Percentiles rank a stretch among this genome's conserved stretches.
These are phyloP conservation scores for Candida freyschussii DNA, from an alignment of 1,139 yeast genomes.

Conservation along the genomic window DNA sequence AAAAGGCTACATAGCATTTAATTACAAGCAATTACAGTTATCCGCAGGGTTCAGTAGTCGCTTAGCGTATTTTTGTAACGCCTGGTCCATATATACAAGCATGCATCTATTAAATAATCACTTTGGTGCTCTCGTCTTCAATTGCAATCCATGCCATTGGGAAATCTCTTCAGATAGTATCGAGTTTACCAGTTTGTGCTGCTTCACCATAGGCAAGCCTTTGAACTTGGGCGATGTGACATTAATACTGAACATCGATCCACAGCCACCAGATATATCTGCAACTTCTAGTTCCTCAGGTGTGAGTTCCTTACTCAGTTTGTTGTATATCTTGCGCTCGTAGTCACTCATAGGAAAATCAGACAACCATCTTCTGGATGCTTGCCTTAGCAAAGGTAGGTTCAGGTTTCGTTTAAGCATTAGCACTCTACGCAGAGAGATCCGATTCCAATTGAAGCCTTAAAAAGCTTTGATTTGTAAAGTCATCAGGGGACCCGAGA, in stretches of 20 bases:
- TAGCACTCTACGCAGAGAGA: too few relatives aligned
- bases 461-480: too few relatives aligned
- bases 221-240: constrained; percentile 71
- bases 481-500: too few relatives aligned
- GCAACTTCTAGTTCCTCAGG: constrained; percentile 62
- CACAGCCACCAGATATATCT: constrained; percentile 95
- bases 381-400: too few relatives aligned
- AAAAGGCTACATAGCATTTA: too few relatives aligned
- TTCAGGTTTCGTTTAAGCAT: too few relatives aligned
- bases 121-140: constrained; percentile 58
- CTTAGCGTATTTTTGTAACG: neutral
- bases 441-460: too few relatives aligned
- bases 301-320: constrained; percentile 46
- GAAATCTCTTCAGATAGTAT: constrained; percentile 79
- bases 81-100: neutral
- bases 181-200: constrained; percentile 84
- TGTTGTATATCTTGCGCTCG: constrained; percentile 59
- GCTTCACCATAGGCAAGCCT: constrained; percentile 81
- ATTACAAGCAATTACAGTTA: too few relatives aligned
- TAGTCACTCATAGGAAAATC: constrained; percentile 47
- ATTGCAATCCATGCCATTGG: constrained; percentile 93
- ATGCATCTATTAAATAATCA: constrained; percentile 1
- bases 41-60: too few relatives aligned
- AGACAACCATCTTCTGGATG: too few relatives aligned
- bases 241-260: constrained; percentile 91